phyloP scores from a whole-genome alignment of 2,329 filamentous ascomycete species.

The Geosmithia flava region DNA sequence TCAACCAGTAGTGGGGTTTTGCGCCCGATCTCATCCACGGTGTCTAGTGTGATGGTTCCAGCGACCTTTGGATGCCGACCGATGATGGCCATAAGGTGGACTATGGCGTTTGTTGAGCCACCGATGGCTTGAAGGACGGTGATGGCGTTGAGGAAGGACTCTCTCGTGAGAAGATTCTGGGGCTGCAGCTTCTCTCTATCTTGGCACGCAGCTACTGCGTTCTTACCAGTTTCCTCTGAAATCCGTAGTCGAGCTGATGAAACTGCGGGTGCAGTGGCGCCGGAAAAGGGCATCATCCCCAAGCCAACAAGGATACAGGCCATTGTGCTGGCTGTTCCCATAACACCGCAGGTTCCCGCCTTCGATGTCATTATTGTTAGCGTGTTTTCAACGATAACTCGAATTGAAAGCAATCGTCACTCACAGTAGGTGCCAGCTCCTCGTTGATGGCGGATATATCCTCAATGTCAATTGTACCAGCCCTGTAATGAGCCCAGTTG shows the following conservation, averaged over 20 bases:
- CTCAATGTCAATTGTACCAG: conserved; percentile 55
- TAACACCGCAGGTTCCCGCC: conserved; percentile 75
- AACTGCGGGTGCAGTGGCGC: conserved; percentile 66
- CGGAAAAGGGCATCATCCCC: conserved; percentile 67
- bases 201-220: conserved; percentile 55
- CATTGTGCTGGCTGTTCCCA: conserved; percentile 91
- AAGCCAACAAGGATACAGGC: conserved; percentile 72
- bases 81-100: conserved; percentile 79
- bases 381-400: too few relatives aligned
- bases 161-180: conserved; percentile 56
- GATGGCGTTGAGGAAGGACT: conserved; percentile 73
- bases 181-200: conserved; percentile 57
- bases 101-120: conserved; percentile 73
- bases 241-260: conserved; percentile 71
- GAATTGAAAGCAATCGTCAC: conserved; percentile 6
- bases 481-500: conserved; percentile 60
- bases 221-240: conserved; percentile 58
- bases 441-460: conserved; percentile 61
- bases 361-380: conserved; percentile 6
- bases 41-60: conserved; percentile 54
- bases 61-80: conserved; percentile 57
- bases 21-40: conserved; percentile 66
- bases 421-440: conserved; percentile 57
- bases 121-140: conserved; percentile 79
- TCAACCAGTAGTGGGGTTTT: conserved; percentile 73